phyloP scores from a whole-genome alignment of 2,329 filamentous ascomycete genomes.

The Dendryphion nanum region DNA sequence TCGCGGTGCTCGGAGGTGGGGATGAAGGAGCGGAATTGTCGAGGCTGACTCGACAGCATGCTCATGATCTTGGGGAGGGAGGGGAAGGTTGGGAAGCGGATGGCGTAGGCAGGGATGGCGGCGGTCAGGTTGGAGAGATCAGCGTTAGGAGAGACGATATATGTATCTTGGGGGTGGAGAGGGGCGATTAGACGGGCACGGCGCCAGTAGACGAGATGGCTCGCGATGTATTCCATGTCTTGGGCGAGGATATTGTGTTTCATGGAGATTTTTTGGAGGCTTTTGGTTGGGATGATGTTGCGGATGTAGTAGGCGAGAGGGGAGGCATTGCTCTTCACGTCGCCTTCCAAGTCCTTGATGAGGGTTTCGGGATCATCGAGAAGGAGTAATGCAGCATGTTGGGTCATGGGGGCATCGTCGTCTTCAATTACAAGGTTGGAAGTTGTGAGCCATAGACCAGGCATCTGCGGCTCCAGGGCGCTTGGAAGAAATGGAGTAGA shows the following conservation, averaged over 20 bases:
- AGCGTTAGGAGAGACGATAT: conserved; percentile 88
- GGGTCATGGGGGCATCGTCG: conserved; percentile 70
- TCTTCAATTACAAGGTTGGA: conserved; percentile 72
- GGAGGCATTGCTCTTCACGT: conserved; percentile 71
- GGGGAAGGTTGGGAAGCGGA: conserved; percentile 78
- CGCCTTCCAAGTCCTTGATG: conserved; percentile 65
- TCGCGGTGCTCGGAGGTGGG: conserved; percentile 85
- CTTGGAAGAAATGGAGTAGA: conserved; percentile 73
- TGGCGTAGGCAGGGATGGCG: conserved; percentile 70
- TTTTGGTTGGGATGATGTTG: conserved; percentile 60
- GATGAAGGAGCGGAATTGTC: conserved; percentile 79
- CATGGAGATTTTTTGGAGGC: conserved; percentile 69
- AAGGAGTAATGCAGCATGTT: conserved; percentile 82
- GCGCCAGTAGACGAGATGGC: conserved; percentile 95
- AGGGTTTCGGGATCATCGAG: conserved; percentile 81
- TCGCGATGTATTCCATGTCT: conserved; percentile 83
- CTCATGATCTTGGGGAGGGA: conserved; percentile 84
- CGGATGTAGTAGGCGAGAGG: conserved; percentile 73
- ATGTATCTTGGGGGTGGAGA: conserved; percentile 83
- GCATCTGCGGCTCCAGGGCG: conserved; percentile 66
- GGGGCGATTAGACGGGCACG: conserved; percentile 89
- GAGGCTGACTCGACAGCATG: conserved; percentile 73
- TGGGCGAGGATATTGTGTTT: conserved; percentile 70
- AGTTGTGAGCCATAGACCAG: conserved; percentile 82
- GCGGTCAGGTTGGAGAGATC: conserved; percentile 69